Conservation (phyloP, 176 grass and related monocot genomes). For the Phoenix dactylifera region DNA sequence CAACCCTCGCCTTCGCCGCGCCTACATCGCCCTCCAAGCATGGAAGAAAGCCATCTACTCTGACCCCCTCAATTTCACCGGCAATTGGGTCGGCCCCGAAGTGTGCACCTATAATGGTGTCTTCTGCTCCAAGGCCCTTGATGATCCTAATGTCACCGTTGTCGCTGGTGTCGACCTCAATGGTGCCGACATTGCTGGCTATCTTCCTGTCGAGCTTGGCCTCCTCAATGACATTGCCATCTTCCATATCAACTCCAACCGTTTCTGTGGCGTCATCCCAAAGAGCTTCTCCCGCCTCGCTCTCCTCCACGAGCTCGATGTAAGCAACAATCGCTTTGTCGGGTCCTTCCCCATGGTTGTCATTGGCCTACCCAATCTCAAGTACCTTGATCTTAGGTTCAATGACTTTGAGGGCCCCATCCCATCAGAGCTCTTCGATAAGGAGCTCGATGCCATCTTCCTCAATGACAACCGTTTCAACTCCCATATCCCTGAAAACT, state of each 20-base stretch:
- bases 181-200: conserved; percentile 30
- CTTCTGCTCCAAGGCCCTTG: conserved; percentile 31
- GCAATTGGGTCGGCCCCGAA: conserved; percentile 29
- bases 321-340: conserved; percentile 40
- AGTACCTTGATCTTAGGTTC: conserved; percentile 28
- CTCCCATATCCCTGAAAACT: conserved; percentile 26
- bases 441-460: conserved; percentile 32
- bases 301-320: conserved; percentile 30
- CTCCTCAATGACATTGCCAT: conserved; percentile 27
- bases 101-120: conserved; percentile 29
- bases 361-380: conserved; percentile 13
- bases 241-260: conserved; percentile 41
- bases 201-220: conserved; percentile 30
- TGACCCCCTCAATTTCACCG: conserved; percentile 36
- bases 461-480: conserved; percentile 36
- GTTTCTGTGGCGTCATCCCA: conserved; percentile 37
- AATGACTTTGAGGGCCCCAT: conserved; percentile 34
- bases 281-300: conserved; percentile 31
- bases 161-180: conserved; percentile 36
- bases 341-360: conserved; percentile 30
- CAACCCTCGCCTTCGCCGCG: conserved; percentile 27
- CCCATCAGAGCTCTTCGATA: conserved; percentile 37
- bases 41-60: conserved; percentile 37
- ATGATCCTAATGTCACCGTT: conserved; percentile 9
- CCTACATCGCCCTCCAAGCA: conserved; percentile 35